Conservation (phyloP, 371 early-diverging fungal genomes). For the Actinomortierella wolfii region DNA sequence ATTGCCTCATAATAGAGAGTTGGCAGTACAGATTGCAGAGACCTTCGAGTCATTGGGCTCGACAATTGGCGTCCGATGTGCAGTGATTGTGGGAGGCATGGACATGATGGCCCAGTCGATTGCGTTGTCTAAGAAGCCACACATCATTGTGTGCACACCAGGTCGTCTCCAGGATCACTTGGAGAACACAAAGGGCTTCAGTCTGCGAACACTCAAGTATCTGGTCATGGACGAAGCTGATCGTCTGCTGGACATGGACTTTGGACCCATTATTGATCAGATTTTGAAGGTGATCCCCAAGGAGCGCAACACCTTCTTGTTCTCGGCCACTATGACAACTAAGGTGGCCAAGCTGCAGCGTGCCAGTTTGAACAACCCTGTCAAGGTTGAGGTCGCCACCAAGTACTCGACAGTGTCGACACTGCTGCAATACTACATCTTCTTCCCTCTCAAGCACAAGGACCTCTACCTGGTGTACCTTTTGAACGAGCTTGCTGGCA, state of each 20-base stretch:
- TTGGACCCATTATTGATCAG: constrained; percentile 95
- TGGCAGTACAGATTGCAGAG: constrained; percentile 95
- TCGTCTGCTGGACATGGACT: constrained; percentile 95
- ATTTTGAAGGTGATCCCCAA: constrained; percentile 91
- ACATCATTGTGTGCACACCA: constrained; percentile 96
- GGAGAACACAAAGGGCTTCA: constrained; percentile 98
- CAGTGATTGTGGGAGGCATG: constrained; percentile 98
- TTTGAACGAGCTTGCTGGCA: constrained; percentile 90
- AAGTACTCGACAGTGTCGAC: constrained; percentile 92
- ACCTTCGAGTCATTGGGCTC: constrained; percentile 93
- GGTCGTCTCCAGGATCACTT: constrained; percentile 97
- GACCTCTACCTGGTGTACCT: constrained; percentile 92
- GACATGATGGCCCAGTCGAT: constrained; percentile 96
- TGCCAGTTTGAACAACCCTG: constrained; percentile 91
- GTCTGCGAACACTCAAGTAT: constrained; percentile 83
- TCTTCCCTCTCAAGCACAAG: constrained; percentile 96
- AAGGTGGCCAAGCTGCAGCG: constrained; percentile 94
- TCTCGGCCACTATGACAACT: constrained; percentile 98
- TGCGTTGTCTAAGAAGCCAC: constrained; percentile 93
- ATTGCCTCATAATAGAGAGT: constrained; percentile 68
- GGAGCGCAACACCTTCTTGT: constrained; percentile 93
- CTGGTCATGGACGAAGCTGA: constrained; percentile 98
- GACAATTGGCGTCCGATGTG: constrained; percentile 90
- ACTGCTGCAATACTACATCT: constrained; percentile 92
- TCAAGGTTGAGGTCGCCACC: constrained; percentile 89